phyloP scores from a whole-genome alignment of 2,329 filamentous ascomycete species.

The Trichoderma atrobrunneum region DNA sequence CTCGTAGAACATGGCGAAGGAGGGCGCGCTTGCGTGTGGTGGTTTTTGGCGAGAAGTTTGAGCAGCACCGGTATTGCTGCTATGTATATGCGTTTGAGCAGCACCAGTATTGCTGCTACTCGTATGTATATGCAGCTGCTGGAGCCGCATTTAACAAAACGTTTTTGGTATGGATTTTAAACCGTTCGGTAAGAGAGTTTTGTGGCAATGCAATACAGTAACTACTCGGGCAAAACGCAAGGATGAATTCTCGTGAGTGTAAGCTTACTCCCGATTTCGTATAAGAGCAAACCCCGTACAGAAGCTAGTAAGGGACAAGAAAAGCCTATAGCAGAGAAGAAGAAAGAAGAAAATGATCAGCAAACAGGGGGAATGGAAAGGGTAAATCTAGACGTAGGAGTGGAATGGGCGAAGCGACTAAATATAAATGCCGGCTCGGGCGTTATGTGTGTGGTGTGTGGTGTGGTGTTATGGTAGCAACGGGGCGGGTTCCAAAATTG shows the following conservation, averaged over 20 bases:
- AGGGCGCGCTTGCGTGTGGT: neutral
- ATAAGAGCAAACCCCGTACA: neutral
- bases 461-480: constrained; percentile 15
- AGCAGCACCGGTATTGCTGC: neutral
- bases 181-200: neutral
- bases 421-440: constrained; percentile 10
- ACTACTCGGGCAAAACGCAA: neutral
- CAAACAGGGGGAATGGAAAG: neutral
- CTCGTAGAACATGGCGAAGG: constrained; percentile 16
- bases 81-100: neutral
- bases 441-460: neutral
- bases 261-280: neutral
- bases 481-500: constrained; percentile 1
- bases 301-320: neutral
- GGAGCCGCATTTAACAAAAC: neutral
- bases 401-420: constrained; percentile 14
- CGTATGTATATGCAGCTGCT: neutral
- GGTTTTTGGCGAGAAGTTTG: neutral
- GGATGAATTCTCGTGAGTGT: neutral
- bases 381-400: neutral
- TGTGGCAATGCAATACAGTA: neutral
- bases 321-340: neutral
- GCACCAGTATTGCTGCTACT: neutral
- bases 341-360: neutral
- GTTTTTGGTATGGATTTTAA: neutral